Evolutionary conservation across 2,329 filamentous ascomycete species (phyloP), one percentile per base, ranked within the genome.

Genomic region (Phyllachora maydis): DNA sequence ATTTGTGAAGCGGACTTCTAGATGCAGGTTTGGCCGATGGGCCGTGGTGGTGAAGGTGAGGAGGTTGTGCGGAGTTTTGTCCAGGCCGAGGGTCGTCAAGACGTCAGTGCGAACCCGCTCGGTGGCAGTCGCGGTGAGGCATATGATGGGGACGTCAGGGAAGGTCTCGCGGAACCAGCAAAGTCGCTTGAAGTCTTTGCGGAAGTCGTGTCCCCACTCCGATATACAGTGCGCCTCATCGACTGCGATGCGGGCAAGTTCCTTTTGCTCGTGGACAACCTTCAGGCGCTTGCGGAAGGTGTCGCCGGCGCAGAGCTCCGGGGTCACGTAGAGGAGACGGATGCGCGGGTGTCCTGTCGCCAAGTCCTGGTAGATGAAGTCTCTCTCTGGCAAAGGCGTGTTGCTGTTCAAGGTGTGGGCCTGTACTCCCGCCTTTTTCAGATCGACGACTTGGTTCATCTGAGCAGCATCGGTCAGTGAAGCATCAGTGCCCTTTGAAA

Each of bases 171-270:
- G 73, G 52, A 95, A 88, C 69, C 79, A 93, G 3, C 66, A 72
- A 5, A 95, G 59, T 11, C 74, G 65, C 40, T 88, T 82, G 48
- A 92, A 95, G 27, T 82, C 77, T 17, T 73, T 77, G n/a, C 85
- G 74, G 42, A 95, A 95, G 45, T 95, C 85, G 43, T 95, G 83
- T 2, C 85, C 85, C 85, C 85, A 93, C 68, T 93, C 83, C 13
- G 79, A 91, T 35, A 95, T 91, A 45, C 85, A 95, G 45, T 95
- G 85, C 3, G 85, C 85, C 50, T 95, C 85, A 40, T 95, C 85
- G 27, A 95, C 71, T 22, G 77, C 85, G 32, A 95, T 67, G 9
- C 85, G 68, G 7, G 75, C 73, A n/a, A 95, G 63, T 47, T 93
- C 79, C 27, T 65, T 65, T 43, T 93, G 82, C 28, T 67, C 54